A percentile compares a stretch with the other conserved stretches of the same genome.
Conservation (phyloP, 2,329 filamentous ascomycete species). For the Colletotrichum sp. region DNA sequence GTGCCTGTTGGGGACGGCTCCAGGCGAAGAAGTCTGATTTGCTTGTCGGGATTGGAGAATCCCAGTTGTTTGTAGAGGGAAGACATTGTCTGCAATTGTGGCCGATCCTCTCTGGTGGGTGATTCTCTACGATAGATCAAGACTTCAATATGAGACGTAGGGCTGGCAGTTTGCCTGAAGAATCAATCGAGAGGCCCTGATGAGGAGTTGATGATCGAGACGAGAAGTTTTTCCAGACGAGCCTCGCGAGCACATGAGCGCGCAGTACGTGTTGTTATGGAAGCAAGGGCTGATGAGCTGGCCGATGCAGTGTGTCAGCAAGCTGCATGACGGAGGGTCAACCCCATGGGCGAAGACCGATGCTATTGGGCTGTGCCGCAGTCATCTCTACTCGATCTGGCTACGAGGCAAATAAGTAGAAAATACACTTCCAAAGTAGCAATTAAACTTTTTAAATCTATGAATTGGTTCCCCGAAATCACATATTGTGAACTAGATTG, state of each 20-base stretch:
- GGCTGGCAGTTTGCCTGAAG: too few relatives aligned
- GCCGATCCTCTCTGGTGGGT: too few relatives aligned
- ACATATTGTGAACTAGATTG: rapidly evolving
- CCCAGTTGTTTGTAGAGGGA: neutral
- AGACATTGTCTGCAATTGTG: neutral
- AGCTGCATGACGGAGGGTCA: neutral
- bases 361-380: neutral
- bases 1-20: rapidly evolving
- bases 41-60: rapidly evolving
- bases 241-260: rapidly evolving
- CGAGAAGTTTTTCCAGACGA: too few relatives aligned
- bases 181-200: too few relatives aligned
- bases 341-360: neutral
- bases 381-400: neutral
- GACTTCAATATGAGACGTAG: too few relatives aligned
- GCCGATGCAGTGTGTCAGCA: too few relatives aligned
- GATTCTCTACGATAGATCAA: rapidly evolving
- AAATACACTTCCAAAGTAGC: rapidly evolving
- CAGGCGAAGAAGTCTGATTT: neutral
- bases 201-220: rapidly evolving
- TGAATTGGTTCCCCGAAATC: too few relatives aligned
- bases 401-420: too few relatives aligned
- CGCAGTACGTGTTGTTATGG: rapidly evolving
- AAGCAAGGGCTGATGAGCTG: neutral
- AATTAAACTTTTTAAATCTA: too few relatives aligned